Base-by-base conservation (phyloP, 805 yeast genomes). In the Pichia manshurica region DNA sequence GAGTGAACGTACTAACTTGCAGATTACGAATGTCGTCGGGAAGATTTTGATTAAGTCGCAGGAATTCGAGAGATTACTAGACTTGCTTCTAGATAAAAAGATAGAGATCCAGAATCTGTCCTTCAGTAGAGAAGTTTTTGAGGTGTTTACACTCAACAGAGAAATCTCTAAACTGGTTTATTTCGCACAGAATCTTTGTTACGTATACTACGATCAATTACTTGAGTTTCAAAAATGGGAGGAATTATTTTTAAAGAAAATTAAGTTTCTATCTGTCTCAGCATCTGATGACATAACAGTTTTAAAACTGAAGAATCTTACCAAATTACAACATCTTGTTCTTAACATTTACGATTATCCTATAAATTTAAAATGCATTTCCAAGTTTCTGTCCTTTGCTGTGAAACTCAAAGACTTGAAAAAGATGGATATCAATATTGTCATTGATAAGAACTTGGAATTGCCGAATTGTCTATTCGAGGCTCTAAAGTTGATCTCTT, bases 311-410 rank as follows among this genome's bases (percentile, higher is more conserved):
- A 25, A 32, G 7, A 28, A 42, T 1, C 17, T 46, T 7, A n/a
- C 25, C 2, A 16, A 37, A 5, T 17, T 46, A 25, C 19, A 39
- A 2, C 39, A 38, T 32, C 13, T 47, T 9, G 42, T 31, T n/a
- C 16, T 47, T 7, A 47, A 32, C 25, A 33, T 47, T 13, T 47
- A 28, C 28, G 29, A 31, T 3, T 47, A 47, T 37, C 50, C 50
- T 29, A 23, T 43, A 15, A 33, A 47, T 19, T 31, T 22, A 8
- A 42, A 42, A 38, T 22, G 12, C 21, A 22, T 47, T 16, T 33
- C 46, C 1, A 47, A 42, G 13, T 20, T 38, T 13, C 21, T 47
- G 8, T 20, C 39, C n/a, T 47, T 38, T 33, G 21, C 32, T 3
- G 13, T 43, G 2, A 47, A 43, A 13, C 15, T 47, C n/a, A 47